These are phyloP conservation scores for Racocetra persica DNA, from an alignment of 371 early-diverging fungal species.

Conservation along the genomic window DNA sequence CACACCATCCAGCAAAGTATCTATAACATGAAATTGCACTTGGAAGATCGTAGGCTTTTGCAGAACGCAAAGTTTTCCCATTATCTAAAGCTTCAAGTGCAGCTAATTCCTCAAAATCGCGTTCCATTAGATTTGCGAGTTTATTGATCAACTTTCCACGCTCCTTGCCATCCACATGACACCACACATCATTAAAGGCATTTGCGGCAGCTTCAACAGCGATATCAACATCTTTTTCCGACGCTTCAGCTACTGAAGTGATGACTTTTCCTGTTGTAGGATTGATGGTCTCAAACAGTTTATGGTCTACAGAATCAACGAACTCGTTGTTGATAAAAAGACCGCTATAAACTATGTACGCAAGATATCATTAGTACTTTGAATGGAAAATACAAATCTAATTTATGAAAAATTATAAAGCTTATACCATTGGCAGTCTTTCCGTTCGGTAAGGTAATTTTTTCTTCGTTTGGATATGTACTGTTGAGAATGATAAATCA, in stretches of 20 bases:
- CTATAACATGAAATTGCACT: constrained; percentile 73
- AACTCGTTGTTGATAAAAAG: constrained; percentile 65
- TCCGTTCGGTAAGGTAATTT: constrained; percentile 26
- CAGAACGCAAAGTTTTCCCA: constrained; percentile 79
- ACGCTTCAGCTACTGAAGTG: constrained; percentile 49
- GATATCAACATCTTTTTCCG: constrained; percentile 54
- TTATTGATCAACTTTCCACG: constrained; percentile 58
- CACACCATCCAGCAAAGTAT: constrained; percentile 86
- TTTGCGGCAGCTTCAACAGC: constrained; percentile 58
- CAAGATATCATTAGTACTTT: neutral
- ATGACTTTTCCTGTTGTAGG: constrained; percentile 60
- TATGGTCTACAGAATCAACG: constrained; percentile 50
- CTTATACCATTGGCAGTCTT: neutral
- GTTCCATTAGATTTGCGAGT: constrained; percentile 77
- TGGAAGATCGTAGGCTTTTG: constrained; percentile 66
- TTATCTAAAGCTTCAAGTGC: constrained; percentile 83
- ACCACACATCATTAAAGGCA: constrained; percentile 59
- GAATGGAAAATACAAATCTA: too few species aligned
- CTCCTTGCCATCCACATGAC: constrained; percentile 46
- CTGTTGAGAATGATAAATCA: too few species aligned
- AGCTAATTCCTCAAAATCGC: constrained; percentile 74
- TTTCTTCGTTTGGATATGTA: neutral
- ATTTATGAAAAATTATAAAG: too few species aligned
- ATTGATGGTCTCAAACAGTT: constrained; percentile 56
- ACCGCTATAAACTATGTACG: constrained; percentile 52